Evolutionary conservation across 2,329 filamentous ascomycete genomes (phyloP).

Genomic region (Acephala macrosclerotiorum): DNA sequence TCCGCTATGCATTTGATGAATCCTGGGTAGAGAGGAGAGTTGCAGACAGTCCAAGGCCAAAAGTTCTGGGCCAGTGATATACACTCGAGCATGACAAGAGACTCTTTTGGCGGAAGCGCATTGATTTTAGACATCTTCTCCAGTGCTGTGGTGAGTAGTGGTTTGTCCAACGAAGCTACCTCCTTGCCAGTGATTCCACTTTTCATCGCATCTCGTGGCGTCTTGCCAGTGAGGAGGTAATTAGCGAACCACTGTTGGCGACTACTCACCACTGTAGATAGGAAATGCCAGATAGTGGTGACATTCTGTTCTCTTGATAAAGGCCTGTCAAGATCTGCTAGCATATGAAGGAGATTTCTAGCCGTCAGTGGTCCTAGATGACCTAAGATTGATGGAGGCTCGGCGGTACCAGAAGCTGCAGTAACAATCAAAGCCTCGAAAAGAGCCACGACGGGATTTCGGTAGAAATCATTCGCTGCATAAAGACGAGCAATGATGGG

Average conservation of each 20-base stretch:
- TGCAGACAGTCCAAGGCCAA: slow-evolving; percentile 93
- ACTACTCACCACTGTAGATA: slow-evolving; percentile 85
- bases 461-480: slow-evolving; percentile 72
- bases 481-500: slow-evolving; percentile 81
- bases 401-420: slow-evolving; percentile 69
- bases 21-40: slow-evolving; percentile 73
- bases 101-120: slow-evolving; percentile 68
- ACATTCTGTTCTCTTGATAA: slow-evolving; percentile 71
- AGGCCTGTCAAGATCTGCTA: slow-evolving; percentile 80
- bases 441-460: slow-evolving; percentile 69
- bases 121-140: slow-evolving; percentile 72
- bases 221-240: slow-evolving; percentile 87
- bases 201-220: slow-evolving; percentile 77
- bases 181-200: slow-evolving; percentile 55
- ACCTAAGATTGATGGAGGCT: slow-evolving; percentile 92
- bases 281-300: slow-evolving; percentile 80
- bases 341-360: slow-evolving; percentile 80
- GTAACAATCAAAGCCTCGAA: slow-evolving; percentile 77
- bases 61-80: slow-evolving; percentile 88
- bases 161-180: slow-evolving; percentile 55
- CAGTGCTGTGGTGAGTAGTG: slow-evolving; percentile 78
- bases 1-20: slow-evolving; percentile 77
- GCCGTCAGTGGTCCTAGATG: slow-evolving; percentile 85
- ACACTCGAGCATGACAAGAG: slow-evolving; percentile 83
- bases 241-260: slow-evolving; percentile 97